phyloP scores from a whole-genome alignment of 495 filamentous ascomycete species.

The Penicillium odoratum region DNA sequence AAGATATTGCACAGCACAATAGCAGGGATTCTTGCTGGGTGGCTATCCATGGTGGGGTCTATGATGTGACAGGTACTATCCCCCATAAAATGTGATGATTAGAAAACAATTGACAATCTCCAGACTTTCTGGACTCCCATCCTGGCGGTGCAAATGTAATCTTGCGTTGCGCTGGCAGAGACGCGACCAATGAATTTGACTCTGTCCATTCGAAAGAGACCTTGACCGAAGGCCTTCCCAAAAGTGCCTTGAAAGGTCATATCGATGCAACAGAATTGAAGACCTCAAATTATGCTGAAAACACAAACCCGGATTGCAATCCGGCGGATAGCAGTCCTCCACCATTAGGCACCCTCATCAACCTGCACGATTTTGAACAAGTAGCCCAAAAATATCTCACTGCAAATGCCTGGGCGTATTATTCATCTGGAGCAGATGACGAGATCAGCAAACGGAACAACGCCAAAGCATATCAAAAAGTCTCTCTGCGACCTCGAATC shows the following conservation, averaged over 20 bases:
- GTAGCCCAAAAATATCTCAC: slow-evolving; percentile 54
- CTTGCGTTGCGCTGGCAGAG: slow-evolving; percentile 81
- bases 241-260: slow-evolving; percentile 20
- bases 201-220: slow-evolving; percentile 74
- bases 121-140: slow-evolving; percentile 56
- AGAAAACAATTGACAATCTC: neutral
- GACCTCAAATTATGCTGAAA: neutral
- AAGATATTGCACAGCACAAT: slow-evolving; percentile 68
- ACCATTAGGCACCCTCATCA: slow-evolving; percentile 60
- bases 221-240: slow-evolving; percentile 24
- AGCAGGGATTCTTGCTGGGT: slow-evolving; percentile 74
- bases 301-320: neutral
- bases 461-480: slow-evolving; percentile 73
- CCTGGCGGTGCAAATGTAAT: slow-evolving; percentile 80
- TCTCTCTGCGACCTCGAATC: slow-evolving; percentile 77
- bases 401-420: slow-evolving; percentile 81
- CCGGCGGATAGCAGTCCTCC: slow-evolving; percentile 34
- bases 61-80: slow-evolving; percentile 70
- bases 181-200: slow-evolving; percentile 82
- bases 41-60: slow-evolving; percentile 70
- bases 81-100: neutral
- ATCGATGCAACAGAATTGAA: slow-evolving; percentile 20
- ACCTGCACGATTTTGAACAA: slow-evolving; percentile 63
- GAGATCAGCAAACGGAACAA: slow-evolving; percentile 86
- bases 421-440: slow-evolving; percentile 80